Evolutionary conservation across 441 rosid genomes (phyloP), one percentile per base, ranked within the genome.

Genomic region (Adansonia madagascariensis): DNA sequence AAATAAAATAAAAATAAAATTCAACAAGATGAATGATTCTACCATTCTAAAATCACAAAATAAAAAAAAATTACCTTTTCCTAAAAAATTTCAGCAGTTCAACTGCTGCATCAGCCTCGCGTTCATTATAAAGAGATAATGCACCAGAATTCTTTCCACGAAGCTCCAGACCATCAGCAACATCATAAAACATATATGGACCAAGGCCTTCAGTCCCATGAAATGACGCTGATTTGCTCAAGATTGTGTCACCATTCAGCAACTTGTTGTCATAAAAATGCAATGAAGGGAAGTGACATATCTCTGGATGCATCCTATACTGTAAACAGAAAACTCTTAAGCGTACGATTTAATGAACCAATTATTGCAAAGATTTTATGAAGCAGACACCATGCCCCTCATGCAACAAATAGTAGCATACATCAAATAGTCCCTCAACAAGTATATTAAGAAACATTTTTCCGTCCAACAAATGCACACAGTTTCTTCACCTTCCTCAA

Each of bases 261-360:
- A 94, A 86, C 84, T 91, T 92, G 11, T 87, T 88, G 77, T 94
- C 97, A 78, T 97, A 97, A 84, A 97, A 97, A 78, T 92, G 97
- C 85, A 87, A 80, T 41, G 99, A 97, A 31, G 98, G 99, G 79
- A 97, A 97, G 76, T 65, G 80, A 82, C 94, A 91, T 79, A 96
- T 96, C 72, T 91, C 99, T 15, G 99, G 98, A 80, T 96, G 98
- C 99, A 96, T 96, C 91, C 99, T 85, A 84, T 96, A 96, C 99
- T 96, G 99, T 75, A 82, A 77, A 79, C 60, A 81, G 71, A 46
- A 75, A 75, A 63, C 50, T 55, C 17, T 35, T 53, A 39, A 39
- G 1, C 50, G 9, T 35, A 71, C 27, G 55, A 35, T n/a, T 71
- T 31, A 55, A 71, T 9, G 2, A 35, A 6, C 17, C 79, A 76